phyloP scores from a whole-genome alignment of 257 asterid genomes.

The Lantana camara region DNA sequence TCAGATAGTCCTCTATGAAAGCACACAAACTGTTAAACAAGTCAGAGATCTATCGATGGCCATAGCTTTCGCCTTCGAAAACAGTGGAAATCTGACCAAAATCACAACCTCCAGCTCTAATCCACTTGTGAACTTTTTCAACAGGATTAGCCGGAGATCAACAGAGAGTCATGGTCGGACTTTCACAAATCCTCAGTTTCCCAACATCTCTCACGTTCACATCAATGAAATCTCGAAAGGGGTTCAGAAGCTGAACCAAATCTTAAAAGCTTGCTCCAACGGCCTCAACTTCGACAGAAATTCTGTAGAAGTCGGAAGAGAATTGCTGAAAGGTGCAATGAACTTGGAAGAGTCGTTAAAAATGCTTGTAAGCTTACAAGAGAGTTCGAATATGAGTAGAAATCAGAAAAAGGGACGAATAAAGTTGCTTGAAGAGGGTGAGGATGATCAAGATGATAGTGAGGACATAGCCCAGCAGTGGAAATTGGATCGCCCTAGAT shows the following conservation, averaged over 20 bases:
- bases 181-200: conserved; percentile 33
- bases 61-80: conserved; percentile 68
- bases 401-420: conserved; percentile 50
- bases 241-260: conserved; percentile 73
- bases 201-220: conserved; percentile 58
- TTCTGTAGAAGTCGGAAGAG: conserved; percentile 75
- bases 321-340: conserved; percentile 76
- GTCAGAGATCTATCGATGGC: conserved; percentile 62
- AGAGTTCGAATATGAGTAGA: conserved; percentile 44
- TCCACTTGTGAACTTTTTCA: conserved; percentile 65
- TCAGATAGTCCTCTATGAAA: conserved; percentile 66
- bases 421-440: conserved; percentile 71
- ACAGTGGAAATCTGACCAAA: conserved; percentile 53
- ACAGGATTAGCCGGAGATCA: conserved; percentile 62
- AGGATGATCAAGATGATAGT: conserved; percentile 47
- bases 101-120: conserved; percentile 48
- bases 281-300: conserved; percentile 60
- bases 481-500: conserved; percentile 67
- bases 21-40: conserved; percentile 47
- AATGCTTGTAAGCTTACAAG: conserved; percentile 73
- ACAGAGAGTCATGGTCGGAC: conserved; percentile 34
- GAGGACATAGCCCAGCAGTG: conserved; percentile 45
- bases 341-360: conserved; percentile 84
- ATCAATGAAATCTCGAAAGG: conserved; percentile 77
- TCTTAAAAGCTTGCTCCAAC: conserved; percentile 60